Evolutionary conservation across 2,329 filamentous ascomycete species (phyloP), one percentile per base, ranked within the genome.

Genomic region (Aspergillus oerlinghausenensis): DNA sequence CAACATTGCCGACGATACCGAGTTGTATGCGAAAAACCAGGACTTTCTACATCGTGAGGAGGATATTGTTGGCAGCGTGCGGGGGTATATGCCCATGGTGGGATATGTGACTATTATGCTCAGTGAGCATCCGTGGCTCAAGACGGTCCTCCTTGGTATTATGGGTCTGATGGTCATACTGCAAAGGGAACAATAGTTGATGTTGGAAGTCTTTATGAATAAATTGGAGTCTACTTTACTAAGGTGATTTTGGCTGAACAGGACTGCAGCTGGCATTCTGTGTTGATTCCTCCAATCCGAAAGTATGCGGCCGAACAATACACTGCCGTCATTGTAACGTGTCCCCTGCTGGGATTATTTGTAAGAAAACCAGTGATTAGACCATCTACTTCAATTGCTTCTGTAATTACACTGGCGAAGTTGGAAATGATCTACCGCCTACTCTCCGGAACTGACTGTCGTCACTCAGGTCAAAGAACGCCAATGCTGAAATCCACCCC

Each of bases 91-190:
- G 56, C 94, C 94, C 0, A 95, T 94, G 68, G 92, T 97, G 14
- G 94, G 94, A 63, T 97, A 97, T 70, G 92, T 97, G 49, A 99
- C 94, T 1, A 99, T 99, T 66, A 80, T 97, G 74, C 80, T 99
- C 60, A 94, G 90, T 61, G 94, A 99, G 74, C 88, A 99, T 72
- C 94, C 94, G 5, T 97, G 93, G 93, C 74, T 97, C 66, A 99
- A 99, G 84, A 95, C 90, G 47, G 93, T 87, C 26, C 90, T 97
- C 87, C 75, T 99, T 68, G 93, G 90, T 1, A 83, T 97, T 51
- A 99, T 99, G 94, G 94, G 93, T 1, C 73, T 97, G 67, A 86
- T 96, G 77, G 94, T 97, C 26, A 88, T 99, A 50, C 73, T 99
- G 66, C 94, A 99, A 74, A 80, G 92, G 69, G 94, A 99, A 79